Evolutionary conservation across 164 flowering plant genomes (phyloP), one percentile per base, ranked within the genome.

Genomic region (Kingdonia uniflora): DNA sequence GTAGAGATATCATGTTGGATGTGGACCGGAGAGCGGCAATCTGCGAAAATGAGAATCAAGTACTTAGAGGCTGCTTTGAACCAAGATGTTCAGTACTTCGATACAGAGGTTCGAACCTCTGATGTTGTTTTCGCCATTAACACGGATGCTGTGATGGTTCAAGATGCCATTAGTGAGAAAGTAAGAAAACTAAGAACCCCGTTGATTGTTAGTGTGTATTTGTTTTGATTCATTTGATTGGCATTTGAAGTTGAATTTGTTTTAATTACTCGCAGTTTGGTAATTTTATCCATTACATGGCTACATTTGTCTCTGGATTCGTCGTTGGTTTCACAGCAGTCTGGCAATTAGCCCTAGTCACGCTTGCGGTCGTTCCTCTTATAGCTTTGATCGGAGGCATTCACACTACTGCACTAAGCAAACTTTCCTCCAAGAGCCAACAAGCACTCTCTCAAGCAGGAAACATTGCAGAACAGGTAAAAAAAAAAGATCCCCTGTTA

Each of bases 111-210:
- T 0, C 74, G 95, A 70, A 92, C 98, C 0, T 96, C 96, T 14
- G 98, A 92, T 64, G 77, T 92, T 29, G 96, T 92, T 20, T 92
- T 88, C 63, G 82, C 84, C 60, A 87, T 92, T 49, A 85, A 96
- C 7, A 88, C 95, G 2, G 98, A 92, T 61, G 87, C 96, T 39
- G 85, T 92, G 17, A 90, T 92, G n/a, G 98, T 92, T 7, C 98
- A 92, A 71, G 98, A 92, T 60, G 98, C 98, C 70, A 92, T 92
- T 51, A 86, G 96, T 61, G 98, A 92, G 72, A 92, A 88, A 96
- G 98, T 92, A 16, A n/a, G 25, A 29, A 29, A 29, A 29, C 8
- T 29, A 8, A 29, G 4, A 29, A 8, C 6, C 4, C 35, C 1
- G 20, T 7, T 25, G 7, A n/a, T n/a, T 46, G 14, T 49, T 21